Evolutionary conservation across 164 flowering plant species (phyloP), one percentile per base, ranked within the genome.

Genomic region (Magnolia officinalis): DNA sequence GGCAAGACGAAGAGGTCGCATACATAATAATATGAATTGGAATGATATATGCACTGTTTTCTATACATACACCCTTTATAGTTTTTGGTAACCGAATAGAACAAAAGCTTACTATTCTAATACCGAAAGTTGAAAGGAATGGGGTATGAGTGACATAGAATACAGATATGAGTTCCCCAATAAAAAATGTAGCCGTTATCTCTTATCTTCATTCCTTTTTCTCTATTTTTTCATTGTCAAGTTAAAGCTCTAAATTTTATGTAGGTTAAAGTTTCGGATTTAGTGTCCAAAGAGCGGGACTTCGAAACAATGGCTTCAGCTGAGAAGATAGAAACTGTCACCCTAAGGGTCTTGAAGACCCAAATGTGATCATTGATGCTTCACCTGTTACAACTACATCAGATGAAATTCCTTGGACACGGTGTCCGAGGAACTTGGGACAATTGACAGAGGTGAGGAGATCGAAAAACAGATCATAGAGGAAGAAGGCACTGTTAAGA

Each of bases 81-180:
- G 67, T 16, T 55, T 55, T 55, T 55, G 61, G 18, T 55, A 55
- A 55, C 61, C 0, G 61, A 55, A 55, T 16, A 55, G 16, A 64
- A 64, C 9, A 76, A 59, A 78, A 37, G 59, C 59, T 37, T 63
- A 55, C 55, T 55, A 11, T 6, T 16, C 61, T 55, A 55, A 2
- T 10, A 55, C 16, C 18, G 10, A 16, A 55, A 16, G 61, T 16
- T 11, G 61, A 55, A 11, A 55, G 61, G 18, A 55, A 55, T 55
- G 61, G 61, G 18, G 18, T 55, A 55, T 55, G 18, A 8, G 61
- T 55, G 16, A 55, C 51, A 18, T 79, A 75, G 77, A 75, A 75
- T 26, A 77, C 78, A 74, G 65, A 55, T 58, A 64, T 64, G 67
- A 64, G 23, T n/a, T 18, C 67, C 26, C 26, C 10, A 64, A 18